Percentiles rank a stretch among this genome's conserved stretches.
Conservation (phyloP, 345 rosid species). For the Clarkia xantiana region DNA sequence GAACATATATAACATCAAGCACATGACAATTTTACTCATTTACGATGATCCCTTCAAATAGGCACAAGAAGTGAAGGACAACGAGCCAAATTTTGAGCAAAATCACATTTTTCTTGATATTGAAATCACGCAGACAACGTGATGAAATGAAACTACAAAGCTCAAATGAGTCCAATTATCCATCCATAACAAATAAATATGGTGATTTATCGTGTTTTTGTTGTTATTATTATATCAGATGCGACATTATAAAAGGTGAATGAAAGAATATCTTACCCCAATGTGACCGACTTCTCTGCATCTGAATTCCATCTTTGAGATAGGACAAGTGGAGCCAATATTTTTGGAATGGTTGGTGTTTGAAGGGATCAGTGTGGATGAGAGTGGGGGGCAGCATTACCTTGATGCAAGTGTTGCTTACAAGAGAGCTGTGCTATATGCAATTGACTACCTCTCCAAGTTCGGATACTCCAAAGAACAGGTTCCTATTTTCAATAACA, state of each 20-base stretch:
- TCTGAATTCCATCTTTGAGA: constrained; percentile 82
- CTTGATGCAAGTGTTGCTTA: constrained; percentile 84
- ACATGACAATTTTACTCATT: too few relatives aligned
- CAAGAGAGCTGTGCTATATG: constrained; percentile 80
- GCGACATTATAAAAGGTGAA: constrained; percentile 66
- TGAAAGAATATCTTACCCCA: constrained; percentile 90
- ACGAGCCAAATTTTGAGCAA: too few relatives aligned
- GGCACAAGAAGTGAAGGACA: too few relatives aligned
- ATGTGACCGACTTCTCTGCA: constrained; percentile 89
- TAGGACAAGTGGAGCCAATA: constrained; percentile 85
- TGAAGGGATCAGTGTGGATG: constrained; percentile 86
- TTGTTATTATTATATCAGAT: constrained; percentile 21
- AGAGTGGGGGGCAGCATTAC: constrained; percentile 70
- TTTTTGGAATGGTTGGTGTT: constrained; percentile 93
- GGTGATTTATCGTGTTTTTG: too few relatives aligned
- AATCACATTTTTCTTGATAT: too few relatives aligned
- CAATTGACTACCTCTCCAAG: constrained; percentile 74
- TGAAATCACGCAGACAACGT: too few relatives aligned
- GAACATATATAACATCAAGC: too few relatives aligned
- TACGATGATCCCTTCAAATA: too few relatives aligned
- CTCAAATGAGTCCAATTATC: too few relatives aligned
- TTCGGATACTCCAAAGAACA: constrained; percentile 93
- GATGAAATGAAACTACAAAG: too few relatives aligned
- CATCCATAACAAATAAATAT: too few relatives aligned
- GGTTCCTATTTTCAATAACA: constrained; percentile 22